phyloP scores from a whole-genome alignment of 441 rosid genomes.

The Gossypium trilobum region DNA sequence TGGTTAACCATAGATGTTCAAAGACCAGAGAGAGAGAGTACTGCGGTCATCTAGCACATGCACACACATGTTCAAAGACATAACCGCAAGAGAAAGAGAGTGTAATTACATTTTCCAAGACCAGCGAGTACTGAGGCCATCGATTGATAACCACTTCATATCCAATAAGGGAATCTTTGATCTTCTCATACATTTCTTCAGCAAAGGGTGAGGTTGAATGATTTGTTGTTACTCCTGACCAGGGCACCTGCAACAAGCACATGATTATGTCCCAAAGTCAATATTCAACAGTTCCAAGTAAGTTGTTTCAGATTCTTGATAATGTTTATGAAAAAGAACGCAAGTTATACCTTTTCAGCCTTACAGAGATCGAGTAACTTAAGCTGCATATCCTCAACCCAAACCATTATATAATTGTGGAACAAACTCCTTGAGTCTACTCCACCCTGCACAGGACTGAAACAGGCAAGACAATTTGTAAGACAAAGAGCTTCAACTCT shows the following conservation, averaged over 20 bases:
- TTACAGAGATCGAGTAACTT: constrained; percentile 82
- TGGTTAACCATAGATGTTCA: no score
- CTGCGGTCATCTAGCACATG: background rate
- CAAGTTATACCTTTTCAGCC: constrained; percentile 65
- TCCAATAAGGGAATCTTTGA: constrained; percentile 56
- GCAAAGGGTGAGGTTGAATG: constrained; percentile 90
- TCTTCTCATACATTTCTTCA: constrained; percentile 83
- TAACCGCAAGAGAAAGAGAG: background rate
- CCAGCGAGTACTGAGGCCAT: constrained; percentile 79
- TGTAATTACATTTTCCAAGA: constrained; percentile 62
- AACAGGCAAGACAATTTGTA: constrained; percentile 18
- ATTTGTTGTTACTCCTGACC: constrained; percentile 78
- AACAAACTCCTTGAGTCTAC: constrained; percentile 68
- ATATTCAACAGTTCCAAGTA: background rate
- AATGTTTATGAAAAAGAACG: background rate
- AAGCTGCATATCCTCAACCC: constrained; percentile 95
- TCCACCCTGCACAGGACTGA: constrained; percentile 73
- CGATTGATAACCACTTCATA: constrained; percentile 84
- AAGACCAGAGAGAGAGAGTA: no score
- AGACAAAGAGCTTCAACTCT: constrained; percentile 12
- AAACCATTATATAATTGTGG: constrained; percentile 70
- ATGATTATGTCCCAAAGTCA: background rate
- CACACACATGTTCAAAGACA: background rate
- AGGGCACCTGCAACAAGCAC: constrained; percentile 36
- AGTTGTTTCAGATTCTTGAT: background rate